A percentile compares a stretch with the other conserved stretches of the same genome.
Conservation (phyloP, 1,284 basidiomycete genomes). For the Sanghuangporus baumii region DNA sequence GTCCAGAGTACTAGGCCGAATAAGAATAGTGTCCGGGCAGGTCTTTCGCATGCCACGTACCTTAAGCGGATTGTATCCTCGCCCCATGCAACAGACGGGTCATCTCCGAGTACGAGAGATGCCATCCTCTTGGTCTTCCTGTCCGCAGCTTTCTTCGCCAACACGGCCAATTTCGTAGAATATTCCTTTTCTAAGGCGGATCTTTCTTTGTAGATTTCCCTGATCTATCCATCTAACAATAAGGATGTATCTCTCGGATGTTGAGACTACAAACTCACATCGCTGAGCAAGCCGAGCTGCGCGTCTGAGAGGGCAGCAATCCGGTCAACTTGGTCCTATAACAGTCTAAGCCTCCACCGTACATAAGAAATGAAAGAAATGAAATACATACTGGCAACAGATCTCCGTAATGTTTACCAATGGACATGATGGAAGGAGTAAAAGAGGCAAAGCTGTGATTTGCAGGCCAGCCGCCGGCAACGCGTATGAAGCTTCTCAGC, state of each 20-base stretch:
- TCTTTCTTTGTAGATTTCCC: constrained; percentile 64
- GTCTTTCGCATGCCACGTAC: constrained; percentile 31
- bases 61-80: constrained; percentile 48
- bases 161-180: constrained; percentile 56
- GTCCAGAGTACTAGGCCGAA: constrained; percentile 52
- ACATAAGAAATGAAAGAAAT: not conserved
- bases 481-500: not conserved
- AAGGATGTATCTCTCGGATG: not conserved
- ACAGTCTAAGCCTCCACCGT: not conserved
- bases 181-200: constrained; percentile 71
- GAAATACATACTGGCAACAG: constrained; percentile 9
- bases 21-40: not conserved
- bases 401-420: constrained; percentile 8
- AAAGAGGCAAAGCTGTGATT: not conserved
- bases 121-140: constrained; percentile 58
- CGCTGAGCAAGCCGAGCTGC: constrained; percentile 57
- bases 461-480: not conserved
- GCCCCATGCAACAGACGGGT: constrained; percentile 59
- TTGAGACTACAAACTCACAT: constrained; percentile 35
- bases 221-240: constrained; percentile 39
- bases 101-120: constrained; percentile 54
- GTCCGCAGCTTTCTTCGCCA: constrained; percentile 63
- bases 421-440: constrained; percentile 5
- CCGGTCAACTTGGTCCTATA: constrained; percentile 36
- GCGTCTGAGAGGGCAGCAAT: constrained; percentile 44